Evolutionary conservation across 2,329 filamentous ascomycete species (phyloP).

Genomic region (Arthrobotrys megalospora): DNA sequence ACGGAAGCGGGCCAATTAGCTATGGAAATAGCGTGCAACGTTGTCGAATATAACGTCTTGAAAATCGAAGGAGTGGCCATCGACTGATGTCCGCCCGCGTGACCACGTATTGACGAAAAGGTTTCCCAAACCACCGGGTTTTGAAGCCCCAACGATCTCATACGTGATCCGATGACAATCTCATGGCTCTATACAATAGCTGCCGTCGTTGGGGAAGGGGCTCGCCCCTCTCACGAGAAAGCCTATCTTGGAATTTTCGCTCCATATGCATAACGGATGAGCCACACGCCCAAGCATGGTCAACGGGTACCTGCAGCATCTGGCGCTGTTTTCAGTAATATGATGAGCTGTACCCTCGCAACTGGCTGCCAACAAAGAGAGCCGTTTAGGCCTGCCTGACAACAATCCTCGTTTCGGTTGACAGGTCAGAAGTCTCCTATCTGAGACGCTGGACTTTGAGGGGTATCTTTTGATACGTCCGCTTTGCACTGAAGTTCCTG

Average conservation of each 20-base stretch:
- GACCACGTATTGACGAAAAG: slow-evolving; percentile 2
- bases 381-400: slow-evolving; percentile 19
- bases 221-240: neutral
- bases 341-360: slow-evolving; percentile 58
- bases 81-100: neutral
- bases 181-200: neutral
- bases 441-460: neutral
- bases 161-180: neutral
- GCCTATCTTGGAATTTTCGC: neutral
- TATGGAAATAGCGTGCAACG: too few species aligned
- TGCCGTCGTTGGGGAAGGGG: neutral
- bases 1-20: too few species aligned
- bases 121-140: neutral
- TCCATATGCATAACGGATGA: slow-evolving; percentile 15
- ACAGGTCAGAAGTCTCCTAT: slow-evolving; percentile 19
- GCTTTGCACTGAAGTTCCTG: neutral
- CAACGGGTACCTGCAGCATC: slow-evolving; percentile 58
- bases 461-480: slow-evolving; percentile 13
- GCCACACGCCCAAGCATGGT: slow-evolving; percentile 14
- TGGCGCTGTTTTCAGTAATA: slow-evolving; percentile 29
- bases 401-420: slow-evolving; percentile 38
- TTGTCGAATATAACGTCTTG: too few species aligned
- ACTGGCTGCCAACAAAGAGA: slow-evolving; percentile 56
- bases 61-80: too few species aligned
- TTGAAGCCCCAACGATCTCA: neutral